Evolutionary conservation across 768 basidiomycete genomes (phyloP).

Genomic region (Lactarius sanguifluus): DNA sequence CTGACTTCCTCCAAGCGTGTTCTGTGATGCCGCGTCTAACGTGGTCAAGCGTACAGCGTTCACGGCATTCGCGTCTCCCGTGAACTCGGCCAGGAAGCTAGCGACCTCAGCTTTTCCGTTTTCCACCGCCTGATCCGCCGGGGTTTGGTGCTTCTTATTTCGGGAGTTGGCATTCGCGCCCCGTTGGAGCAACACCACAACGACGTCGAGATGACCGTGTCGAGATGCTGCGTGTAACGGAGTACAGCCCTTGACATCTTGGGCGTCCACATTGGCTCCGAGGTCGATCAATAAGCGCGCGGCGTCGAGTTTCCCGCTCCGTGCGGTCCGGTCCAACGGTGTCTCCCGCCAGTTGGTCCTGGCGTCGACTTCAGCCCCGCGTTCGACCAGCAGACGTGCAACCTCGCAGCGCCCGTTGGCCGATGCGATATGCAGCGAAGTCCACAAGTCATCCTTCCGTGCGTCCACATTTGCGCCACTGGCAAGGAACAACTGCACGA

Average conservation of each 20-base stretch:
- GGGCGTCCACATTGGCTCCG: slow-evolving; percentile 1
- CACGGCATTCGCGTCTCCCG: background rate
- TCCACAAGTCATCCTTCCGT: background rate
- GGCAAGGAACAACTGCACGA: slow-evolving; percentile 1
- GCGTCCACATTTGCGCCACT: slow-evolving; percentile 9
- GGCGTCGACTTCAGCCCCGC: background rate
- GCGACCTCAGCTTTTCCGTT: slow-evolving; percentile 2
- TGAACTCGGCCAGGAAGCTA: background rate
- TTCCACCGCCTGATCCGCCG: background rate
- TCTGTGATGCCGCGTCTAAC: background rate
- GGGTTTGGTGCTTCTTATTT: background rate
- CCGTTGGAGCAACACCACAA: background rate
- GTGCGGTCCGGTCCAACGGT: slow-evolving; percentile 6
- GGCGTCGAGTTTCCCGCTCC: background rate
- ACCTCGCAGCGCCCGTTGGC: background rate
- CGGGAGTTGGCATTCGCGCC: background rate
- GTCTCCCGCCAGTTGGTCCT: background rate
- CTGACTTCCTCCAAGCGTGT: background rate
- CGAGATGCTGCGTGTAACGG: background rate
- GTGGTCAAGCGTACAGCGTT: background rate
- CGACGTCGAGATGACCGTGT: background rate
- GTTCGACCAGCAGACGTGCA: background rate
- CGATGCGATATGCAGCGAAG: slow-evolving; percentile 8
- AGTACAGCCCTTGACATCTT: slow-evolving; percentile 1
- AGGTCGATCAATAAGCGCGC: slow-evolving; percentile 10